Evolutionary conservation across 805 yeast species (phyloP).

Genomic region (Cyberlindnera euphorbiae): DNA sequence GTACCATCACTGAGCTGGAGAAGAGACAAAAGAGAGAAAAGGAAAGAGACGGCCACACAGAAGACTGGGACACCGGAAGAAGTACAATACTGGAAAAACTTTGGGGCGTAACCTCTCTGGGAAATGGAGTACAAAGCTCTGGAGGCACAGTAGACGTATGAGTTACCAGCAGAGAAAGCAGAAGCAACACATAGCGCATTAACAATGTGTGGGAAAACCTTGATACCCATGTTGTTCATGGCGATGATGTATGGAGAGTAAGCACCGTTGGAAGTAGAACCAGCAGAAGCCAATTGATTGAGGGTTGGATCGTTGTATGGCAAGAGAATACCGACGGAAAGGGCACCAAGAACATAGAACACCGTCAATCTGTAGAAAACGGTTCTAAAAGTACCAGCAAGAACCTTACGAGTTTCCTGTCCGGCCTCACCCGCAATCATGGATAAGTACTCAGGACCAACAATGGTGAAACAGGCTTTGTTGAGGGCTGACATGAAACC

Average conservation of each 20-base stretch:
- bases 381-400: slow-evolving; percentile 71
- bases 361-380: slow-evolving; percentile 57
- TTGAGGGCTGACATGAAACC: slow-evolving; percentile 66
- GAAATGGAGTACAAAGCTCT: slow-evolving; percentile 53
- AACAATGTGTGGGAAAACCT: slow-evolving; percentile 44
- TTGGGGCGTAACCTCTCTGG: slow-evolving; percentile 57
- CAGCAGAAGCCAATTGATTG: slow-evolving; percentile 48
- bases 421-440: slow-evolving; percentile 82
- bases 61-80: slow-evolving; percentile 66
- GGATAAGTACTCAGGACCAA: slow-evolving; percentile 81
- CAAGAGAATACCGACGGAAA: slow-evolving; percentile 63
- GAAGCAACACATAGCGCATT: slow-evolving; percentile 51
- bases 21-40: slow-evolving; percentile 62
- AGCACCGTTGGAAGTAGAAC: slow-evolving; percentile 51
- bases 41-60: slow-evolving; percentile 51
- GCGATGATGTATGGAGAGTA: slow-evolving; percentile 60
- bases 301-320: slow-evolving; percentile 56
- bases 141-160: slow-evolving; percentile 54
- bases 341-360: slow-evolving; percentile 63
- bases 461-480: slow-evolving; percentile 73
- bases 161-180: slow-evolving; percentile 51
- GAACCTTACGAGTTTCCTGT: slow-evolving; percentile 59
- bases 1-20: slow-evolving; percentile 56
- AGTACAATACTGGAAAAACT: slow-evolving; percentile 53
- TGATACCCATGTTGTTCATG: slow-evolving; percentile 45